Percentiles rank a stretch among this genome's conserved stretches.
These are phyloP conservation scores for Dendrocalamus latiflorus DNA, from an alignment of 202 grass and related monocot species.

Conservation along the genomic window DNA sequence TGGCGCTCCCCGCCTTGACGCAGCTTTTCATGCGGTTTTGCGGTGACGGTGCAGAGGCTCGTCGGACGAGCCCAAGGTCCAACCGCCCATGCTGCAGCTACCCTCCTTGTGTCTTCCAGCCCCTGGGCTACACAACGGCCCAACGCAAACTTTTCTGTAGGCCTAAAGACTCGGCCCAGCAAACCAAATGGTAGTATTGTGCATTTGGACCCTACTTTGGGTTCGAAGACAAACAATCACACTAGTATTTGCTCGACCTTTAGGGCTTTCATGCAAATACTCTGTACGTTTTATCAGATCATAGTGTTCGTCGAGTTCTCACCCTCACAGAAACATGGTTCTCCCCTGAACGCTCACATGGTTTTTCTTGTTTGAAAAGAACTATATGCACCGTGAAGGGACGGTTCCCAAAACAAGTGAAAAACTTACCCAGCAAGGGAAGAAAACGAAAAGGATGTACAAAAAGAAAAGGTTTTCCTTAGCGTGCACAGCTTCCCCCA, in stretches of 20 bases:
- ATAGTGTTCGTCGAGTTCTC: not conserved
- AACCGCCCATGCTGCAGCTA: not conserved
- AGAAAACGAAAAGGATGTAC: not conserved
- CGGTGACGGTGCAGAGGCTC: too few species aligned
- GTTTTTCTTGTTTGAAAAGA: not conserved
- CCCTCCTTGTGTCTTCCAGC: not conserved
- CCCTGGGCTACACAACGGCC: not conserved
- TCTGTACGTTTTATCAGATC: not conserved
- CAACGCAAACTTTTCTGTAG: not conserved
- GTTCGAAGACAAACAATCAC: too few species aligned
- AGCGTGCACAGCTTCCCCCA: conserved; percentile 20
- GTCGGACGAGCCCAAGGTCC: not conserved
- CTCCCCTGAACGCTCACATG: not conserved
- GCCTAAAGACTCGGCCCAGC: not conserved
- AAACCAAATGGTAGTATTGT: not conserved
- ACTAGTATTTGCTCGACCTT: not conserved
- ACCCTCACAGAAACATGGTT: too few species aligned
- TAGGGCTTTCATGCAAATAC: not conserved
- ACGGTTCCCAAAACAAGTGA: not conserved
- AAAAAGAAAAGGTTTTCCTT: not conserved
- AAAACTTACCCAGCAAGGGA: conserved; percentile 11
- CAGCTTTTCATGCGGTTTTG: conserved; percentile 17
- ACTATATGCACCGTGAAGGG: not conserved
- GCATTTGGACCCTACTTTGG: not conserved
- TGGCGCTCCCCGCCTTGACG: not conserved